Base-by-base conservation (phyloP, 1,284 basidiomycete genomes). In the Malassezia arunalokei region DNA sequence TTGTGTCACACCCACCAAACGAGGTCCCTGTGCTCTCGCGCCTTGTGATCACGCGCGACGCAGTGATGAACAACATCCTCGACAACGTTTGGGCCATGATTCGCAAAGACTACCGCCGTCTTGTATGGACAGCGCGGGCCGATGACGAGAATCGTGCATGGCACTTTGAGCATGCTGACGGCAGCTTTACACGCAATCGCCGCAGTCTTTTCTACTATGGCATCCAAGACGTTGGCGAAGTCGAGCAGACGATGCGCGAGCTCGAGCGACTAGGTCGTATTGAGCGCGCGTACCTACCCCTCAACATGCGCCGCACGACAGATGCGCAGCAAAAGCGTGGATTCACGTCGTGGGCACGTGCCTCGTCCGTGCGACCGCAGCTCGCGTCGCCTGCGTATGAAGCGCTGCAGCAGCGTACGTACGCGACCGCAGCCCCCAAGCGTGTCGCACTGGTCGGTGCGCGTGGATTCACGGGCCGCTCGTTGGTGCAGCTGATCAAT, bases 151-250 rank as follows among this genome's bases (percentile, higher is more conserved):
- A 94, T 77, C 83, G 91, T 38, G 82, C 85, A 2, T 99, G 92
- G 92, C 92, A 99, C 77, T 99, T 95, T 73, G 94, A 99, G 78
- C 83, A 89, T 51, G 89, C 92, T 1, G 92, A 98, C 65, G 92
- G 92, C 7, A 88, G 86, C 75, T 99, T 99, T 78, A 94, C 91
- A 9, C 81, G 94, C 49, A 87, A 87, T 31, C 90, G 92, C 41
- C 74, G 78, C 74, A 89, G 83, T 69, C 77, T 99, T 70, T 98
- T 95, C 81, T 98, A 92, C 89, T 96, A 94, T 73, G 92, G 92
- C 49, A 80, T 96, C 39, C 83, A 85, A 64, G 88, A 94, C 66
- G 83, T 95, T 33, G 80, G 81, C 56, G 91, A 96, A 75, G 88
- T 99, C 35, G 90, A 99, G 60, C 41, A 48, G 15, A 59, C 63